Base-by-base conservation (phyloP, 2,329 filamentous ascomycete species). In the Coleophoma cylindrospora region DNA sequence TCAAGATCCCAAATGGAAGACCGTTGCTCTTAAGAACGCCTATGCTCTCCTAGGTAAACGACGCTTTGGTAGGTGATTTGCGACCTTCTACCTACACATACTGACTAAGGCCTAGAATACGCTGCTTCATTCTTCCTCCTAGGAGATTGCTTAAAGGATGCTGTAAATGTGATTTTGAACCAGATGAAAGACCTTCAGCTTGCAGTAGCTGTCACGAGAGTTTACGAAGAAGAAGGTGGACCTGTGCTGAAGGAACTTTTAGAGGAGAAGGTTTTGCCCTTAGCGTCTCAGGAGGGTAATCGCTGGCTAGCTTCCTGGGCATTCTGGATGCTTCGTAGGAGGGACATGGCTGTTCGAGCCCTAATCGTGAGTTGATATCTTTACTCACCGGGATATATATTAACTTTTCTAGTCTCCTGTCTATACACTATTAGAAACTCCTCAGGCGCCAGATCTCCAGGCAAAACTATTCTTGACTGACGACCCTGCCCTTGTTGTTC, bases 271-370 rank as follows among this genome's bases (percentile, higher is more conserved):
- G 81, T 97, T 2, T 74, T 97, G 0, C 80, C 84, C 0, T 71
- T 88, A 54, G 94, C 94, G 15, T 83, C 87, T 0, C 78, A 83
- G 38, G 84, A 92, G 55, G 90, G 90, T 2, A 92, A 99, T 63
- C 80, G 92, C 50, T 99, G 94, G 92, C 80, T 96, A 51, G 89
- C 91, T 11, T 94, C 88, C 0, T 99, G 94, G 94, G 89, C 89
- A 2, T 96, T 96, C 64, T 95, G 90, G 86, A 89, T 96, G 77
- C 76, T 97, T 5, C 83, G 83, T 36, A 80, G 87, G 54, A 82
- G 85, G 53, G 88, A 95, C 57, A 87, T 91, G 75, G 88, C 92
- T 6, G 90, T 96, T 7, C 82, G 89, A 47, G 83, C 87, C 7
- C 74, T 99, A 3, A 86, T 95, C 58, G 86, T 90, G 70, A 74